Evolutionary conservation across 208 protist species (phyloP), one percentile per base, ranked within the genome.

Genomic region (Crithidia bombi): DNA sequence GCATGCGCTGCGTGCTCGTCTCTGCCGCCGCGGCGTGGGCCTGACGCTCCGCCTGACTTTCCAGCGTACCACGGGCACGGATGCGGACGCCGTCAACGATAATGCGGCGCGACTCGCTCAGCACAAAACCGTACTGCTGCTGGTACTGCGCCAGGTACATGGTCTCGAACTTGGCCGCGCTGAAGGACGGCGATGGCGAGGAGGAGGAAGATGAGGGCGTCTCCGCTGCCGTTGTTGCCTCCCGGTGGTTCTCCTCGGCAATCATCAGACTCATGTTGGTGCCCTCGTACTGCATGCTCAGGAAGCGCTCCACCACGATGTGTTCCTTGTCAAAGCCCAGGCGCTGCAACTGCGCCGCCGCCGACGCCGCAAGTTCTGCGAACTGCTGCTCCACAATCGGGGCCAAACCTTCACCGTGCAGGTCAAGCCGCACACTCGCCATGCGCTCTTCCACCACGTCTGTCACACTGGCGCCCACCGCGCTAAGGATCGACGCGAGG

Each of bases 21-120:
- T 54, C 65, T 23, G n/a, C 49, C 26, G 50, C 73, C 79, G 50
- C 61, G 33, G 61, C 66, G 32, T 38, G 39, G 21, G 49, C 61
- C 30, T 39, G 38, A 19, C 73, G 73, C 41, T 80, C 65, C 5
- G 68, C 46, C 21, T 30, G 49, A 26, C 62, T 76, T 28, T 70
- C 57, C 58, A 81, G 64, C 5, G 79, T 80, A 26, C 79, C 92
- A 14, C 75, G 69, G 12, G 72, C 79, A 43, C 96, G 88, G 17
- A 98, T 87, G 55, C 96, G 85, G 21, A 98, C 77, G 62, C 97
- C 96, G 76, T 99, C 97, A 38, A 99, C 82, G 23, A 97, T 47
- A 51, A 99, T 86, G 43, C 74, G 41, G 9, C 94, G 73, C n/a
- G 80, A 73, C 17, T 58, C 71, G 14, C 51, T 66, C 9, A 98